Evolutionary conservation across 2,329 filamentous ascomycete species (phyloP).

Genomic region (Arthroderma sp.): DNA sequence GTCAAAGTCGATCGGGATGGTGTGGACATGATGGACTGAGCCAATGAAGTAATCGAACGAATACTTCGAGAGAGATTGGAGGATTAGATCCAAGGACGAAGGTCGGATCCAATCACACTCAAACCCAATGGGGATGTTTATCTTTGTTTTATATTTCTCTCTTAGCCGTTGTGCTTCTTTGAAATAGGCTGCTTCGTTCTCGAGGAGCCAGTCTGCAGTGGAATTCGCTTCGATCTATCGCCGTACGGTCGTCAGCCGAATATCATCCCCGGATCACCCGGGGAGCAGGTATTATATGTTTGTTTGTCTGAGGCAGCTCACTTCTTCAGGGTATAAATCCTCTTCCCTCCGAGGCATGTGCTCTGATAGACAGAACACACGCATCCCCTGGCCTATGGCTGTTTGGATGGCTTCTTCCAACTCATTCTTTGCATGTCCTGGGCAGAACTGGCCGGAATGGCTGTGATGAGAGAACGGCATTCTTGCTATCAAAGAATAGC

Average conservation of each 20-base stretch:
- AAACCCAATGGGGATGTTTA: slow-evolving; percentile 76
- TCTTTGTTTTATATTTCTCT: slow-evolving; percentile 52
- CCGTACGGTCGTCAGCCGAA: too few species aligned
- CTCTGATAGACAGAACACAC: slow-evolving; percentile 77
- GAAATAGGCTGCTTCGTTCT: slow-evolving; percentile 52
- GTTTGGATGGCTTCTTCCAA: slow-evolving; percentile 72
- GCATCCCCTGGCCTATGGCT: slow-evolving; percentile 66
- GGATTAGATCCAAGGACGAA: slow-evolving; percentile 47
- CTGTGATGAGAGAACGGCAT: slow-evolving; percentile 99
- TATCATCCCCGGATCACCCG: too few species aligned
- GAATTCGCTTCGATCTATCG: slow-evolving; percentile 19
- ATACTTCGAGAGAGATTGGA: slow-evolving; percentile 44
- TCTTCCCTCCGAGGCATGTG: slow-evolving; percentile 74
- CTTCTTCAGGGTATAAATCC: slow-evolving; percentile 91
- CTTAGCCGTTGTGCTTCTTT: slow-evolving; percentile 62
- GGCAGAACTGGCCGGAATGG: slow-evolving; percentile 95
- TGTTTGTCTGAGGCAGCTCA: slow-evolving; percentile 18
- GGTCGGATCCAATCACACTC: slow-evolving; percentile 86
- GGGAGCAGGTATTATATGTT: too few species aligned
- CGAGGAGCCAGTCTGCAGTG: slow-evolving; percentile 21
- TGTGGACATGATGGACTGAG: slow-evolving; percentile 78
- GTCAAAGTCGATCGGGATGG: slow-evolving; percentile 82
- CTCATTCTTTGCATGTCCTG: slow-evolving; percentile 69
- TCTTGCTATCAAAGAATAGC: slow-evolving; percentile 4
- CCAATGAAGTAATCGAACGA: slow-evolving; percentile 82